Evolutionary conservation across 805 yeast genomes (phyloP).

Genomic region (Huiozyma naganishii): DNA sequence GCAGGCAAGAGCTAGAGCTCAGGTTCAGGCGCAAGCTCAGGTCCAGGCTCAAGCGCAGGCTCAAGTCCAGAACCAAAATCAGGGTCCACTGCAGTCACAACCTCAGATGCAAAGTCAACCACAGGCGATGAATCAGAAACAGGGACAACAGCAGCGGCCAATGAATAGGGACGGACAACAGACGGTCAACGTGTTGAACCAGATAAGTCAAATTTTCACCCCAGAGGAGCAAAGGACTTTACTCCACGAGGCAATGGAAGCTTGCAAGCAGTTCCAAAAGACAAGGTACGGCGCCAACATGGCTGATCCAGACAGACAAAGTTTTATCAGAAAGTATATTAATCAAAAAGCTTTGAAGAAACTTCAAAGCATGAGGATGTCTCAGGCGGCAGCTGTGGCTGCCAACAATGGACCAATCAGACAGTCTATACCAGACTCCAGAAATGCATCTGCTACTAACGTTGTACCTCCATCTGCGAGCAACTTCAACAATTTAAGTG

Average conservation of each 20-base stretch:
- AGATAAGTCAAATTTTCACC: constrained; percentile 27
- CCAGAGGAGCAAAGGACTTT: constrained; percentile 28
- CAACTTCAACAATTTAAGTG: background rate
- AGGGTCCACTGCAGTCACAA: constrained; percentile 16
- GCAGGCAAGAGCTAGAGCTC: constrained; percentile 21
- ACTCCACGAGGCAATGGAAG: constrained; percentile 28
- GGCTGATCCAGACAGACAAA: constrained; percentile 23
- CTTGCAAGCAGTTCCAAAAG: constrained; percentile 28
- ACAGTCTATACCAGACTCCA: constrained; percentile 1
- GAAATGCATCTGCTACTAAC: constrained; percentile 1
- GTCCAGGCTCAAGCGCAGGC: constrained; percentile 6
- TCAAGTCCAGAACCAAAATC: constrained; percentile 20
- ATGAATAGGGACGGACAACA: constrained; percentile 21
- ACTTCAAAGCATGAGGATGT: constrained; percentile 22
- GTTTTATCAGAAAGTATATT: constrained; percentile 27
- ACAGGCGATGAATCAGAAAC: constrained; percentile 6
- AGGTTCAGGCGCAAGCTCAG: constrained; percentile 15
- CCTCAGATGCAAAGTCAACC: constrained; percentile 12
- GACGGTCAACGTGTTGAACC: constrained; percentile 25
- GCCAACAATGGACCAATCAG: constrained; percentile 2
- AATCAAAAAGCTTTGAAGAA: constrained; percentile 29
- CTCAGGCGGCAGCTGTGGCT: constrained; percentile 15
- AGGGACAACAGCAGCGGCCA: constrained; percentile 19
- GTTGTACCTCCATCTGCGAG: constrained; percentile 2
- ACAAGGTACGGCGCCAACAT: constrained; percentile 20